Evolutionary conservation across 1,284 basidiomycete species (phyloP).

Genomic region (Ceratobasidium sp.): DNA sequence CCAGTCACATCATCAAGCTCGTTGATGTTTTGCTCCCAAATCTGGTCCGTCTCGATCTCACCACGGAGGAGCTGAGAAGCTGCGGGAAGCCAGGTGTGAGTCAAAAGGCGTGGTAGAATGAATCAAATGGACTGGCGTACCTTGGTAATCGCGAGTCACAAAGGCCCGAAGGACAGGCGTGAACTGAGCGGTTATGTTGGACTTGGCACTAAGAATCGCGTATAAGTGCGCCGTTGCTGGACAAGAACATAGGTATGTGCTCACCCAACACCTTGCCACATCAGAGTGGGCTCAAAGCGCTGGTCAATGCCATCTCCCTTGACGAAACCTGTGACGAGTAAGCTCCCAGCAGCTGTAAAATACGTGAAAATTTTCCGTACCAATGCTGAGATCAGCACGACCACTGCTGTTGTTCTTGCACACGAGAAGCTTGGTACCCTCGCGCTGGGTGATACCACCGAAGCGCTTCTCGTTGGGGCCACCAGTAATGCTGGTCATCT

Average conservation of each 20-base stretch:
- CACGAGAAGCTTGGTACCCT: constrained; percentile 25
- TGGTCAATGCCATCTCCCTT: constrained; percentile 23
- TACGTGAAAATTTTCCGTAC: not conserved
- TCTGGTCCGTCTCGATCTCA: constrained; percentile 1
- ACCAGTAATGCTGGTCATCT: constrained; percentile 11
- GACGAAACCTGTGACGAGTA: constrained; percentile 13
- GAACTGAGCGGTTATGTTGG: constrained; percentile 26
- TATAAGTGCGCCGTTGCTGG: not conserved
- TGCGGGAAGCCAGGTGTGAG: not conserved
- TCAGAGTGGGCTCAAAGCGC: constrained; percentile 26
- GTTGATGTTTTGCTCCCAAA: constrained; percentile 3
- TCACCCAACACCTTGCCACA: constrained; percentile 31
- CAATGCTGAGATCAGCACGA: constrained; percentile 38
- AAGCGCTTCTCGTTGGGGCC: constrained; percentile 8
- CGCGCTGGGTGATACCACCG: constrained; percentile 5
- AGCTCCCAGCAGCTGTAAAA: not conserved
- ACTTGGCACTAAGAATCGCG: not conserved
- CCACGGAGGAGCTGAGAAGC: not conserved
- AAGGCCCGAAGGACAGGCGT: constrained; percentile 16
- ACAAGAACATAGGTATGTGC: not conserved
- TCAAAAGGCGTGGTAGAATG: not conserved
- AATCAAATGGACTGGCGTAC: not conserved
- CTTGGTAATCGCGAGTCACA: constrained; percentile 27
- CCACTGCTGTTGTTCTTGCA: constrained; percentile 25
- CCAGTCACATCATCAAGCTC: not conserved